A percentile compares a stretch with the other conserved stretches of the same genome.
Conservation (phyloP, 768 basidiomycete species). For the Leccinellum rugosiceps region DNA sequence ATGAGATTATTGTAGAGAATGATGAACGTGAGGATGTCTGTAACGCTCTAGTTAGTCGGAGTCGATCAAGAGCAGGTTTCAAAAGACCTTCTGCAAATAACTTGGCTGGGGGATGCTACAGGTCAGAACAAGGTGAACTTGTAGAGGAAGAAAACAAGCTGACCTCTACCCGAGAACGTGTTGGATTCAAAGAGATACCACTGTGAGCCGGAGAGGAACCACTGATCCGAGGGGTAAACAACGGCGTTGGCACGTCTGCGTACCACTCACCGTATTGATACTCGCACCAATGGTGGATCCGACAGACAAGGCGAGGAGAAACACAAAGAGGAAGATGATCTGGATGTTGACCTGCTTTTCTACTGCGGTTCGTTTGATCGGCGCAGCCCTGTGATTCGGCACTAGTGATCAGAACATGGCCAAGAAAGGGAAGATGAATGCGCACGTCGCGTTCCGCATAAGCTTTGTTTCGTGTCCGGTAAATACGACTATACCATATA, state of each 20-base stretch:
- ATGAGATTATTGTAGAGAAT: conserved; percentile 99
- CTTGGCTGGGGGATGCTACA: conserved; percentile 45
- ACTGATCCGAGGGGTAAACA: conserved; percentile 37
- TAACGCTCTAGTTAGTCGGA: conserved; percentile 7
- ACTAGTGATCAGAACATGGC: background rate
- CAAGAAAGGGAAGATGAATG: background rate
- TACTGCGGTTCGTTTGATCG: conserved; percentile 95
- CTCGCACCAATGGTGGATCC: conserved; percentile 92
- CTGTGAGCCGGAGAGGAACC: conserved; percentile 82
- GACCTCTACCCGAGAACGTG: conserved; percentile 63
- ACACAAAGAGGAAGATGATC: conserved; percentile 89
- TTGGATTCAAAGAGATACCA: conserved; percentile 83
- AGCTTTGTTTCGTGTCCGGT: conserved; percentile 98
- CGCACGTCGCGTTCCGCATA: conserved; percentile 97
- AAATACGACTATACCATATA: conserved; percentile 90
- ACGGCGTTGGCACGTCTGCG: background rate
- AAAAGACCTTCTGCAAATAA: conserved; percentile 77
- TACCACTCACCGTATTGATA: conserved; percentile 62
- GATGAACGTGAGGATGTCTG: conserved; percentile 96
- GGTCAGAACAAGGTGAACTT: background rate
- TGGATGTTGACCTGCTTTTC: conserved; percentile 95
- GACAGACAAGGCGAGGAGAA: conserved; percentile 82
- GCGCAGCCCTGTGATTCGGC: conserved; percentile 64
- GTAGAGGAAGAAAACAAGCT: conserved; percentile 14
- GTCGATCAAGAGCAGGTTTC: background rate